Percentiles rank a stretch among this genome's conserved stretches.
phyloP scores from a whole-genome alignment of 805 yeast genomes.

The Barnettozyma botsteinii region DNA sequence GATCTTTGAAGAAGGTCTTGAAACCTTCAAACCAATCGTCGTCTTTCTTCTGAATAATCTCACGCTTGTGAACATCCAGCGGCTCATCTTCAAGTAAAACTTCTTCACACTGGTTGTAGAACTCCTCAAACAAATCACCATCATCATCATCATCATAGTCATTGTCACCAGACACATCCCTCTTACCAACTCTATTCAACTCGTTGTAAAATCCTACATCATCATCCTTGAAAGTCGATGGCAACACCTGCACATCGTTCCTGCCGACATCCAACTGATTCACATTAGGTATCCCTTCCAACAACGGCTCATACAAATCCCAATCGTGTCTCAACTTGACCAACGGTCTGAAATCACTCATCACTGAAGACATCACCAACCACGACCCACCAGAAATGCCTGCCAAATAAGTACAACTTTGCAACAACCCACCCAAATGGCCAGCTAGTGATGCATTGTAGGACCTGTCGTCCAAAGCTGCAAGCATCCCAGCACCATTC shows the following conservation, averaged over 20 bases:
- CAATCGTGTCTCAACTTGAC: slow-evolving; percentile 33
- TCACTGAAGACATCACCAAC: slow-evolving; percentile 42
- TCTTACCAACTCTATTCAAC: slow-evolving; percentile 15
- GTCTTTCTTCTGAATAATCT: slow-evolving; percentile 10
- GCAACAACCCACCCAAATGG: slow-evolving; percentile 65
- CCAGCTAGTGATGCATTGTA: slow-evolving; percentile 46
- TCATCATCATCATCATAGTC: slow-evolving; percentile 6
- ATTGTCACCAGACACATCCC: too few relatives aligned
- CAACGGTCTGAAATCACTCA: slow-evolving; percentile 35
- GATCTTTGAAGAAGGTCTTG: slow-evolving; percentile 21
- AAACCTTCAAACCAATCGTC: slow-evolving; percentile 20
- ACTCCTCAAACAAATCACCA: slow-evolving; percentile 16
- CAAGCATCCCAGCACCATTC: slow-evolving; percentile 74
- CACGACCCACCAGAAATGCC: slow-evolving; percentile 86
- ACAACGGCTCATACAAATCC: slow-evolving; percentile 41
- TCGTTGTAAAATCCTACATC: slow-evolving; percentile 21
- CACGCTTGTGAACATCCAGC: background rate
- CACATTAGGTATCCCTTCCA: slow-evolving; percentile 54
- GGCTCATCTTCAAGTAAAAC: slow-evolving; percentile 10
- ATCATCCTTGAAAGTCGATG: slow-evolving; percentile 16
- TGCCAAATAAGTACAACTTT: slow-evolving; percentile 61
- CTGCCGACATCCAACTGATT: slow-evolving; percentile 32
- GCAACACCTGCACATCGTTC: slow-evolving; percentile 25
- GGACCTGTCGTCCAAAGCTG: slow-evolving; percentile 76
- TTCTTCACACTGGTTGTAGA: slow-evolving; percentile 19